phyloP scores from a whole-genome alignment of 1,284 basidiomycete species.

The Grifola frondosa region DNA sequence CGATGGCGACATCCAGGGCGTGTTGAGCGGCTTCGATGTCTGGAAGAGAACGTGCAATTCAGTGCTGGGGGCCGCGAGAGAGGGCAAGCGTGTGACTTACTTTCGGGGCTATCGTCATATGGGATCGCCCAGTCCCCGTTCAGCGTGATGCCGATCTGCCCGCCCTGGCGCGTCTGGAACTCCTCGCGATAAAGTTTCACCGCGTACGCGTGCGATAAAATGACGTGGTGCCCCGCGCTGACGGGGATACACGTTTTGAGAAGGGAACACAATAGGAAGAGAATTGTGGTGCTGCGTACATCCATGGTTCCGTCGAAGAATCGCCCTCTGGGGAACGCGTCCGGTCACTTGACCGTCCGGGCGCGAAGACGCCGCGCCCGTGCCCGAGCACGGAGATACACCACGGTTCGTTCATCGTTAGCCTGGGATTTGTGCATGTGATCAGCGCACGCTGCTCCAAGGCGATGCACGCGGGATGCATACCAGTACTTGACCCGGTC shows the following conservation, averaged over 20 bases:
- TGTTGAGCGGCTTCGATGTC: conserved; percentile 65
- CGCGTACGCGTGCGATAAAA: conserved; percentile 69
- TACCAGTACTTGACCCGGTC: conserved; percentile 77
- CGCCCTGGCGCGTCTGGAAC: conserved; percentile 55
- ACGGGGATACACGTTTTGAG: background rate
- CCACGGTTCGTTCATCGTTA: conserved; percentile 77
- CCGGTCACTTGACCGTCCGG: conserved; percentile 66
- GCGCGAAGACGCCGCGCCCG: conserved; percentile 63
- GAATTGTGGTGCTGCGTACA: conserved; percentile 42
- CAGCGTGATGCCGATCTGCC: conserved; percentile 72
- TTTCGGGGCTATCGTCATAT: conserved; percentile 62
- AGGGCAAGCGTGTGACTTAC: conserved; percentile 38
- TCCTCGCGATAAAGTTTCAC: conserved; percentile 63
- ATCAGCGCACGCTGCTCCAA: conserved; percentile 4
- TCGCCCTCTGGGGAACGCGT: conserved; percentile 54
- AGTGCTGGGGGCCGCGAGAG: conserved; percentile 1
- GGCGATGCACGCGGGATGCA: conserved; percentile 10
- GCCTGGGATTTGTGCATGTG: conserved; percentile 36
- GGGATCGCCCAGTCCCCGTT: conserved; percentile 74
- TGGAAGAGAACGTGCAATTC: conserved; percentile 27
- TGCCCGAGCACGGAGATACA: conserved; percentile 70
- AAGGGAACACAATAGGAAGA: conserved; percentile 6
- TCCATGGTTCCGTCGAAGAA: conserved; percentile 70
- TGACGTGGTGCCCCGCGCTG: conserved; percentile 67
- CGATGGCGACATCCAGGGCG: conserved; percentile 65